phyloP scores from a whole-genome alignment of 495 filamentous ascomycete species.

The Pyrenula massariospora region DNA sequence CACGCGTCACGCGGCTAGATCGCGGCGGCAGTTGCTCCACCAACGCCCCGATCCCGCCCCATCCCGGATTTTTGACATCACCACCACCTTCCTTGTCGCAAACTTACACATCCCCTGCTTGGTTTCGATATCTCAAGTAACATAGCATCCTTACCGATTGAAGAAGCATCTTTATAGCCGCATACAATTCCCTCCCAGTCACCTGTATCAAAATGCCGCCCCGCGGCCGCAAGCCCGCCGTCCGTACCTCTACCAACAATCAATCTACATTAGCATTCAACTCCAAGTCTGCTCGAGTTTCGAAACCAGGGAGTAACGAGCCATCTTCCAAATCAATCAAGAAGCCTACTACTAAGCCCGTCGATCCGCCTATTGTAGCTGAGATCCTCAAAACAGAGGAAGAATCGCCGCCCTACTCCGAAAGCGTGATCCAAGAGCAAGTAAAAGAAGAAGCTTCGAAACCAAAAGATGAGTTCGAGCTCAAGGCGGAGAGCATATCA shows the following conservation, averaged over 20 bases:
- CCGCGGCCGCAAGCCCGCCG: conserved; percentile 43
- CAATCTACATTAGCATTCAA: conserved; percentile 72
- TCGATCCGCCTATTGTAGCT: conserved; percentile 18
- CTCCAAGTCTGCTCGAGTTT: conserved; percentile 52
- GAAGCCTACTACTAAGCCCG: conserved; percentile 38
- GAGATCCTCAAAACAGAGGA: conserved; percentile 23
- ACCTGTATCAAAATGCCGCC: conserved; percentile 45
- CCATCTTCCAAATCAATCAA: conserved; percentile 12
- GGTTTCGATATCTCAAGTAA: neutral
- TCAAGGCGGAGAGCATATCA: conserved; percentile 45
- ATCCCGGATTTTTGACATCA: neutral
- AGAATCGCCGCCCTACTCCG: conserved; percentile 15
- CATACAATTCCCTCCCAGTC: neutral
- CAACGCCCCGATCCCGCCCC: neutral
- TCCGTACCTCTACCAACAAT: conserved; percentile 17
- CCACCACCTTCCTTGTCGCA: neutral
- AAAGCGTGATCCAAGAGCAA: conserved; percentile 30
- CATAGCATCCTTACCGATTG: neutral
- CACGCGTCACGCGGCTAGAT: neutral
- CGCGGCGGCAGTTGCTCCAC: neutral
- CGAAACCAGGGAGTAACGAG: conserved; percentile 48
- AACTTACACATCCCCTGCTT: neutral
- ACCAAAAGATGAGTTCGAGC: conserved; percentile 35
- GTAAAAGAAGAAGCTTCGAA: conserved; percentile 26
- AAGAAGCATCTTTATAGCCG: too few species aligned